A percentile compares a stretch with the other conserved stretches of the same genome.
These are phyloP conservation scores for Penicillium sp. DNA, from an alignment of 2,329 filamentous ascomycete species.

Conservation along the genomic window DNA sequence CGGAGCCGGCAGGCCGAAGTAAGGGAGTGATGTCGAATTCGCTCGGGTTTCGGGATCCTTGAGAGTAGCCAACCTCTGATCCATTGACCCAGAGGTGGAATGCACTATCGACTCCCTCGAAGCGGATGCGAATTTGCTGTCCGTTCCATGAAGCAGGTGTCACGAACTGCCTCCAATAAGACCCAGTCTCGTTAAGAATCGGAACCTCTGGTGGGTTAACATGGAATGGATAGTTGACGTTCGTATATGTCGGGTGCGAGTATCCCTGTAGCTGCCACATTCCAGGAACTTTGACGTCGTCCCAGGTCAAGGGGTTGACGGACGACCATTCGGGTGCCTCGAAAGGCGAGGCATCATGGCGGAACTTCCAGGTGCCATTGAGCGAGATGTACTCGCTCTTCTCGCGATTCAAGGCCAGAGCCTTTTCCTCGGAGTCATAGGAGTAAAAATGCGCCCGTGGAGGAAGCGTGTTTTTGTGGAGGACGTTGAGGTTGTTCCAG, in stretches of 20 bases:
- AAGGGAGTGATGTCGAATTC: slow-evolving; percentile 67
- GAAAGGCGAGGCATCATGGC: slow-evolving; percentile 14
- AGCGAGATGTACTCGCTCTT: slow-evolving; percentile 16
- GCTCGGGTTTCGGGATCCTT: slow-evolving; percentile 67
- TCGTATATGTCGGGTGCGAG: slow-evolving; percentile 69
- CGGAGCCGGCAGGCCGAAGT: slow-evolving; percentile 11
- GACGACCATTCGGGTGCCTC: slow-evolving; percentile 19
- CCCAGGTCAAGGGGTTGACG: slow-evolving; percentile 2
- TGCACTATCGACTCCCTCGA: slow-evolving; percentile 72
- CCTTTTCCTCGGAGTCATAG: slow-evolving; percentile 53
- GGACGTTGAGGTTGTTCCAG: slow-evolving; percentile 62
- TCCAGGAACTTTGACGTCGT: slow-evolving; percentile 56
- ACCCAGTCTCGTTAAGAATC: slow-evolving; percentile 65
- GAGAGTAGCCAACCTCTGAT: slow-evolving; percentile 64
- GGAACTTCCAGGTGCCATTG: slow-evolving; percentile 26
- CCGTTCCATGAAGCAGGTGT: slow-evolving; percentile 48
- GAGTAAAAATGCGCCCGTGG: slow-evolving; percentile 61
- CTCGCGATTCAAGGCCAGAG: slow-evolving; percentile 41
- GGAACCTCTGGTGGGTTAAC: slow-evolving; percentile 66
- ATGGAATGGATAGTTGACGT: slow-evolving; percentile 66
- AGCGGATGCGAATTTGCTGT: slow-evolving; percentile 63
- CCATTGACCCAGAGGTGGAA: slow-evolving; percentile 72
- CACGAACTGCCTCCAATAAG: slow-evolving; percentile 59
- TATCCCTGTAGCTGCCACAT: slow-evolving; percentile 73
- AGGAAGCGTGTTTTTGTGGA: slow-evolving; percentile 62